Evolutionary conservation across 805 yeast species (phyloP), one percentile per base, ranked within the genome.

Genomic region (Pichia kluyveri): DNA sequence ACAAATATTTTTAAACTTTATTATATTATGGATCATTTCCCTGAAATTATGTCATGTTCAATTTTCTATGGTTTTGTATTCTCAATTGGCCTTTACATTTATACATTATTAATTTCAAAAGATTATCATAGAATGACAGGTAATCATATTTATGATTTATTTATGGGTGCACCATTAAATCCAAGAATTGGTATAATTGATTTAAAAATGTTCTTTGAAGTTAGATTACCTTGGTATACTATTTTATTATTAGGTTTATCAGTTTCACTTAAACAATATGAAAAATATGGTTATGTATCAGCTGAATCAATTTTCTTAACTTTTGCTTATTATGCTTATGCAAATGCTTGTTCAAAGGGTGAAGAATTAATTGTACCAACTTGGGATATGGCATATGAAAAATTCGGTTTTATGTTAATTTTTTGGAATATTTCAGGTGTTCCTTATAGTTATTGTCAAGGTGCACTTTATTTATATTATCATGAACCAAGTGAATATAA

Each of bases 361-460:
- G 99, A 93, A 69, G 98, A 93, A 66, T 73, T 91, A 59, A 93
- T 93, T 64, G 96, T 90, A 53, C 96, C 98, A 58, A 86, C 96
- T 18, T 93, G 99, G 98, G 99, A 93, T 67, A 91, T 93, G 97
- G 96, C 96, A 32, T 93, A 93, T 68, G 99, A 93, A 68, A 93
- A 93, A 70, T 93, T 93, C 60, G 99, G 99, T n/a, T 93, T 93
- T 74, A 90, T 93, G 98, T 78, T 93, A 56, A 80, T 90, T 58
- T 93, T 93, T 75, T 93, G 99, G 99, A 93, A 93, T 71, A 88
- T 93, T 65, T 96, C 97, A 32, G 99, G 99, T 60, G 99, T 93
- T 40, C 99, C 99, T 43, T 93, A 82, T 80, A 91, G 98, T 40
- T 93, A 93, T 72, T 88, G 97, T 68, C 96, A 89, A 63, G 83